Conservation (phyloP, 2,329 filamentous ascomycete genomes). For the Colletotrichum sp. region DNA sequence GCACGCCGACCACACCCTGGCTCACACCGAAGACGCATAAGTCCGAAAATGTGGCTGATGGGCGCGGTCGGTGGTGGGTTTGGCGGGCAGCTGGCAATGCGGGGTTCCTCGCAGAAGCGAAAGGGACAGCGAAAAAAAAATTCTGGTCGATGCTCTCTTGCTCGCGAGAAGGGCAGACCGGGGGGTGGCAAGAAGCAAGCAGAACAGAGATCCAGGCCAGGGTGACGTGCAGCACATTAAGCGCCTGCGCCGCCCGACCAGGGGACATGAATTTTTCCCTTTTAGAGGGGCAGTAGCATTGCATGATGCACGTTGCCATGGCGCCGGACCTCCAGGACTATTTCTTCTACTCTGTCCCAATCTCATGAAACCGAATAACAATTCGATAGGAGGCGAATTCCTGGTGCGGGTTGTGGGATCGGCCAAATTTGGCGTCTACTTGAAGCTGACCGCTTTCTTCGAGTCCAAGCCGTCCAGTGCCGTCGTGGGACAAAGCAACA, state of each 20-base stretch:
- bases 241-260: slow-evolving; percentile 10
- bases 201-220: background rate
- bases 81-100: background rate
- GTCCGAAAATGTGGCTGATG: slow-evolving; percentile 9
- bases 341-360: background rate
- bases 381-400: background rate
- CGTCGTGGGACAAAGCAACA: background rate
- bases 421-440: background rate
- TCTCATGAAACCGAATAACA: background rate
- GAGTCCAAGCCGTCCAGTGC: background rate
- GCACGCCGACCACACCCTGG: background rate
- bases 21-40: slow-evolving; percentile 6
- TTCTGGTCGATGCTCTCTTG: background rate
- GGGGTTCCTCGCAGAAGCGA: background rate
- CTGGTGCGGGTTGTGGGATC: background rate
- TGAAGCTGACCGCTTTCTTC: background rate
- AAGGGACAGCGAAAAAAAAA: background rate
- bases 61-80: background rate
- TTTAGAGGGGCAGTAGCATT: slow-evolving; percentile 5
- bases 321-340: background rate
- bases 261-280: background rate
- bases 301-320: slow-evolving; percentile 14
- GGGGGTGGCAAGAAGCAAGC: slow-evolving; percentile 7
- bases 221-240: slow-evolving; percentile 19
- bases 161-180: background rate